phyloP scores from a whole-genome alignment of 345 rosid species.

The Lumnitzera racemosa region DNA sequence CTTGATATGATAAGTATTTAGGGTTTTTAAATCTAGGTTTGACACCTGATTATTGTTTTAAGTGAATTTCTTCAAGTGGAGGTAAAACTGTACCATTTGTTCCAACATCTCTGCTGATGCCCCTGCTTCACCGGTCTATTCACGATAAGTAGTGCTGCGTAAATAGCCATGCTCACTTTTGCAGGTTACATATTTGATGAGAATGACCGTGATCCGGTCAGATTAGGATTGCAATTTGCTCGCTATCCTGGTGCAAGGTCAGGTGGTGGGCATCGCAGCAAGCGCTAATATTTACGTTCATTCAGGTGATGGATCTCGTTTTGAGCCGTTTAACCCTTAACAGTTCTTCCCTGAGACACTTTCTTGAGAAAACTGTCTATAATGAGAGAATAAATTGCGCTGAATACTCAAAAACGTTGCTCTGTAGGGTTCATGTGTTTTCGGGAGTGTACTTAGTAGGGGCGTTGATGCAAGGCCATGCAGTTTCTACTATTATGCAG shows the following conservation, averaged over 20 bases:
- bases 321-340: constrained; percentile 22
- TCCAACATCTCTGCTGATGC: constrained; percentile 15
- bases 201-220: constrained; percentile 54
- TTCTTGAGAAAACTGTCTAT: constrained; percentile 19
- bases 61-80: no score
- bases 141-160: constrained; percentile 24
- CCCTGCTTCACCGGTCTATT: constrained; percentile 17
- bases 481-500: constrained; percentile 22
- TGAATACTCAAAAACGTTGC: constrained; percentile 28
- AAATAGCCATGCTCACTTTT: constrained; percentile 48
- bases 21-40: no score
- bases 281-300: constrained; percentile 35
- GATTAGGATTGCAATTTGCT: constrained; percentile 68
- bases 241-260: constrained; percentile 73
- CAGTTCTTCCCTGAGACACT: constrained; percentile 20
- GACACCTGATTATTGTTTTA: no score
- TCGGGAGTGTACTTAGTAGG: constrained; percentile 30
- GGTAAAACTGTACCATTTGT: not conserved
- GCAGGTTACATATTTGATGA: constrained; percentile 71
- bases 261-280: constrained; percentile 65
- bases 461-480: constrained; percentile 21
- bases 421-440: constrained; percentile 39
- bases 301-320: constrained; percentile 34
- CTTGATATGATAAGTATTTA: no score
- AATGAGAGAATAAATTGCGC: constrained; percentile 20